phyloP scores from a whole-genome alignment of 306 rosid species.

The Amphicarpaea edgeworthii region DNA sequence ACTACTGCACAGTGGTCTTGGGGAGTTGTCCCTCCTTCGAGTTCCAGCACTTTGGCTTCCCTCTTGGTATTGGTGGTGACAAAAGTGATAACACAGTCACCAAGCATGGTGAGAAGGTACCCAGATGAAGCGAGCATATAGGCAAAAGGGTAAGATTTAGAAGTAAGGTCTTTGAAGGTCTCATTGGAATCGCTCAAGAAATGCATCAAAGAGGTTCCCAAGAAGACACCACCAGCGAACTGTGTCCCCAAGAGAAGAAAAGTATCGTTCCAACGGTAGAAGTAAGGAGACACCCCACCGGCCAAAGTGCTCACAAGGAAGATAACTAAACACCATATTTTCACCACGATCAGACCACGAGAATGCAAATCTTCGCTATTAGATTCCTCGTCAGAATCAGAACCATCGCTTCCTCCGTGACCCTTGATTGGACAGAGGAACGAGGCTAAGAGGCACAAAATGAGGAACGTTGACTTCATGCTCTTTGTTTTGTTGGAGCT shows the following conservation, averaged over 20 bases:
- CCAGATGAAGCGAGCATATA: constrained; percentile 76
- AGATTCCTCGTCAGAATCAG: neutral
- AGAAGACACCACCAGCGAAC: constrained; percentile 77
- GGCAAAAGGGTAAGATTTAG: constrained; percentile 72
- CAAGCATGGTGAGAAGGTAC: constrained; percentile 76
- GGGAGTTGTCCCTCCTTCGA: constrained; percentile 58
- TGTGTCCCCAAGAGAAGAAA: constrained; percentile 79
- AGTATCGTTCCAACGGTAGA: constrained; percentile 69
- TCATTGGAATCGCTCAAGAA: constrained; percentile 70
- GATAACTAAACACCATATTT: constrained; percentile 78
- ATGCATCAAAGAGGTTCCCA: constrained; percentile 80
- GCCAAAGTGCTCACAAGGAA: constrained; percentile 65
- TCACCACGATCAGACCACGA: constrained; percentile 59
- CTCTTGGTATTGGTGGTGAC: constrained; percentile 44
- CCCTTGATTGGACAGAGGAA: constrained; percentile 40
- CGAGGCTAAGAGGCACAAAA: constrained; percentile 46
- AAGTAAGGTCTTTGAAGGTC: constrained; percentile 62
- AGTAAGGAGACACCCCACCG: constrained; percentile 74
- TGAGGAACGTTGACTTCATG: constrained; percentile 60
- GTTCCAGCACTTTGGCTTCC: constrained; percentile 57
- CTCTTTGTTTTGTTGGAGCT: constrained; percentile 33
- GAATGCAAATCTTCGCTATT: constrained; percentile 45
- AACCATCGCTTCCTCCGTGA: constrained; percentile 58
- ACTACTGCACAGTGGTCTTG: constrained; percentile 6
- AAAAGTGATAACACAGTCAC: constrained; percentile 55